These are phyloP conservation scores for Protomyces gravidus DNA, from an alignment of 1,139 yeast species.

Conservation along the genomic window DNA sequence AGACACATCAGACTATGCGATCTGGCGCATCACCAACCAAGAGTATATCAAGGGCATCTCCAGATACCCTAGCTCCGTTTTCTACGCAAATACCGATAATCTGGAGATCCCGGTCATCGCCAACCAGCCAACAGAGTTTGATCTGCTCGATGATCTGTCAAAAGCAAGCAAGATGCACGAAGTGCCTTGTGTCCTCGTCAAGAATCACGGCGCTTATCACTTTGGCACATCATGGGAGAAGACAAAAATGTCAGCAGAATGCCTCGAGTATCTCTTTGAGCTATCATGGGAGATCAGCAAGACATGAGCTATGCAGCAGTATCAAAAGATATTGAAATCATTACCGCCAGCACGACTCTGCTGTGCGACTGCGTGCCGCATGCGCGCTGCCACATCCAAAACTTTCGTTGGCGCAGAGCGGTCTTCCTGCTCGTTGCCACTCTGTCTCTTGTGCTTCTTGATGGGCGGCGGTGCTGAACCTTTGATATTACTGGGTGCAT, in stretches of 20 bases:
- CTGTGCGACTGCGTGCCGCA: neutral
- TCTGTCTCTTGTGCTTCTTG: neutral
- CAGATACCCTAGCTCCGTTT: constrained; percentile 60
- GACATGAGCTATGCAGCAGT: too few relatives aligned
- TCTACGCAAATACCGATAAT: constrained; percentile 67
- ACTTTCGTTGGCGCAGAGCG: neutral
- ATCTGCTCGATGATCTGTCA: constrained; percentile 63
- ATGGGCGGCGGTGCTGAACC: constrained; percentile 33
- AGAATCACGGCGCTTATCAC: constrained; percentile 90
- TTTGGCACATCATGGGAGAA: constrained; percentile 84
- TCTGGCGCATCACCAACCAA: constrained; percentile 69
- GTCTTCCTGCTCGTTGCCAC: neutral
- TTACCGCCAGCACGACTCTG: constrained; percentile 1
- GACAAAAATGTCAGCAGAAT: constrained; percentile 89
- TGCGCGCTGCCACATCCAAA: neutral
- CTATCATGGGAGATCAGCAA: neutral
- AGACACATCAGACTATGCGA: constrained; percentile 41
- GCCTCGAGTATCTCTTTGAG: constrained; percentile 72
- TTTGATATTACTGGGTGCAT: constrained; percentile 78
- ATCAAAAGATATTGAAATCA: neutral
- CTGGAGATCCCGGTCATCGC: constrained; percentile 84
- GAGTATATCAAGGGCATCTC: constrained; percentile 92
- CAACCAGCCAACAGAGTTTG: constrained; percentile 83
- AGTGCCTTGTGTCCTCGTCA: constrained; percentile 78
- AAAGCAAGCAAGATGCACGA: constrained; percentile 59